Base-by-base conservation (phyloP, 352 stramenopile genomes). In the Globisporangium takayamanum region DNA sequence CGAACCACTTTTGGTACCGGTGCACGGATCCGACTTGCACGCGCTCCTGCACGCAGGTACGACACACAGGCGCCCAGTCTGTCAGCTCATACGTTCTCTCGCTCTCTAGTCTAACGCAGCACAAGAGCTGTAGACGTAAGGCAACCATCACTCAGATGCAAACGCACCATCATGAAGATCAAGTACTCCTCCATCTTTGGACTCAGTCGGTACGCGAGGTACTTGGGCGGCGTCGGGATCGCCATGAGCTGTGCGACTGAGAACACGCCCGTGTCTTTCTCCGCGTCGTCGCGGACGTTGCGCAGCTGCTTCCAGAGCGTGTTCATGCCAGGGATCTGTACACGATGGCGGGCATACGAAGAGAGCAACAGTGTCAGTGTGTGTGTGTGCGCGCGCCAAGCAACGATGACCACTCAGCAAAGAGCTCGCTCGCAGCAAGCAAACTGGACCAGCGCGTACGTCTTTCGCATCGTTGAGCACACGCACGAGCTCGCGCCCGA, bases 1-100 rank as follows among this genome's bases (percentile, higher is more conserved):
- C 82, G 57, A 94, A 94, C 84, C 84, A 94, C 63, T 92, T 92
- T 50, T 94, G 84, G 49, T 94, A 94, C 30, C 84, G 75, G 16
- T 83, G 88, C 26, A 92, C 76, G 1, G 78, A 83, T 42, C 78
- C 74, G 56, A 83, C 69, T 69, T 92, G 83, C 22, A 92, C 83
- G 12, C 77, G 74, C 33, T 92, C 83, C 77, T 87, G 55, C 3
- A 46, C 18, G 44, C 18, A 49, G 5, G 1, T 7, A 8, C 4
- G 41, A 47, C 15, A n/a, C 41, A 47, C 5, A 47, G 41, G 6
- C 15, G 18, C 6, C 8, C 15, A n/a, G 12, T 22, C 14, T 5
- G 41, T 47, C 41, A 6, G 41, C 20, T 6, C 6, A 12, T 10
- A 12, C 6, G 33, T 12, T 39, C 33, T 39, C 33, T 12, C 33